A percentile compares a stretch with the other conserved stretches of the same genome.
phyloP scores from a whole-genome alignment of 208 protist species.

The Trypanosoma congolense region DNA sequence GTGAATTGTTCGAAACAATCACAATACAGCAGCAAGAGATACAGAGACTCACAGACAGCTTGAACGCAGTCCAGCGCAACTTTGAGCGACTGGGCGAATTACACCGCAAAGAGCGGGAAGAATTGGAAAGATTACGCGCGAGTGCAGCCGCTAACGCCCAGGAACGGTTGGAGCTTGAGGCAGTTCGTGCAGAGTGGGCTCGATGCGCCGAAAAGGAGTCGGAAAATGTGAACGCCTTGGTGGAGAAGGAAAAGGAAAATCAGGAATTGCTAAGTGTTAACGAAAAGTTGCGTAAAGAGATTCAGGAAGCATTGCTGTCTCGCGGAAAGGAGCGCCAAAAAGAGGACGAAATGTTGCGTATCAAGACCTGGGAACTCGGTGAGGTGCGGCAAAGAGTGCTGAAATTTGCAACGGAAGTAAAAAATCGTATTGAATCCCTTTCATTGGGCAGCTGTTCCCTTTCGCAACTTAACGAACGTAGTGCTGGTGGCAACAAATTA shows the following conservation, averaged over 20 bases:
- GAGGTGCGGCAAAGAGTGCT: slow-evolving; percentile 1
- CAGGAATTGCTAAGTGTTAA: neutral
- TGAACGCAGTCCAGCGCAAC: slow-evolving; percentile 90
- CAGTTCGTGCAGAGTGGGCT: slow-evolving; percentile 27
- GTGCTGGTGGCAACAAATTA: neutral
- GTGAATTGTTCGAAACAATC: slow-evolving; percentile 43
- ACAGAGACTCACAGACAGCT: slow-evolving; percentile 56
- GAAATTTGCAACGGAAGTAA: slow-evolving; percentile 11
- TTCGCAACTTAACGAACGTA: no score
- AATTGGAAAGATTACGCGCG: slow-evolving; percentile 33
- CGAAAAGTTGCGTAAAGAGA: slow-evolving; percentile 7
- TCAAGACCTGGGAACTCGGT: neutral
- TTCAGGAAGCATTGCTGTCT: neutral
- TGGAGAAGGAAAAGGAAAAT: neutral
- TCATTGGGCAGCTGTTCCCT: neutral
- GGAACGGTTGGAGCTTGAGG: slow-evolving; percentile 17
- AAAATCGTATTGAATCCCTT: slow-evolving; percentile 5
- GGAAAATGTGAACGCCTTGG: neutral
- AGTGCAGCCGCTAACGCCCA: slow-evolving; percentile 5
- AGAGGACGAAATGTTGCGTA: slow-evolving; percentile 5
- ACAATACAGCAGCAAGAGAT: slow-evolving; percentile 55
- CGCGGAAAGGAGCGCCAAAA: neutral
- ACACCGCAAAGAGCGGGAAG: slow-evolving; percentile 46
- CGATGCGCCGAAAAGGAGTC: neutral
- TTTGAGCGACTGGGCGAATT: slow-evolving; percentile 80